phyloP scores from a whole-genome alignment of 257 asterid genomes.

The Solanum acaule region DNA sequence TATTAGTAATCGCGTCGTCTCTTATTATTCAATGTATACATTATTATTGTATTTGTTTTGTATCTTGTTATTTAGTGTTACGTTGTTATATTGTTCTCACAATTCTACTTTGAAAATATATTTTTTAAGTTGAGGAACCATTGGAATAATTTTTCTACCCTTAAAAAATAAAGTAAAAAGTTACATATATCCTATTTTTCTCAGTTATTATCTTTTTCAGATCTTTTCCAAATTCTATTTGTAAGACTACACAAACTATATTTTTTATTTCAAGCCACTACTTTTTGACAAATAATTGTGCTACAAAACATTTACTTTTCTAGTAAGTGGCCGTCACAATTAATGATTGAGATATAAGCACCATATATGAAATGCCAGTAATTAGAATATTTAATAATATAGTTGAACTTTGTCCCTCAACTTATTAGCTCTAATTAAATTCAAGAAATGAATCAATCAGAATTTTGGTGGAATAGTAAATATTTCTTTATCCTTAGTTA shows the following conservation, averaged over 20 bases:
- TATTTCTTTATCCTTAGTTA: too few species aligned
- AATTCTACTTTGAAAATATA: not conserved
- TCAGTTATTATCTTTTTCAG: too few species aligned
- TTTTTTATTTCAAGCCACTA: not conserved
- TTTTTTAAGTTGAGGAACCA: not conserved
- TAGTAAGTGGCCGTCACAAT: not conserved
- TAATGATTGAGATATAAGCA: not conserved
- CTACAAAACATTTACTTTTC: not conserved
- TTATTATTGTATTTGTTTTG: not conserved
- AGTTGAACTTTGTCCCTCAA: not conserved
- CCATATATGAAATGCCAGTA: not conserved
- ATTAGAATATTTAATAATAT: not conserved
- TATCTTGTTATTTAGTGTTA: fast-evolving
- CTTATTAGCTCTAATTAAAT: not conserved
- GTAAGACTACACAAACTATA: not conserved
- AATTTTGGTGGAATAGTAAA: too few species aligned
- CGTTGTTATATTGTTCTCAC: fast-evolving
- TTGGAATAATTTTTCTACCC: too few species aligned
- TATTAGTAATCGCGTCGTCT: not conserved
- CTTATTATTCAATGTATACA: not conserved
- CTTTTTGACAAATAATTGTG: not conserved
- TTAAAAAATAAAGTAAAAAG: not conserved
- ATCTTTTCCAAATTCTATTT: not conserved
- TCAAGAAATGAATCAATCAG: not conserved
- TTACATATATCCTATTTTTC: not conserved